Conservation (phyloP, 1,284 basidiomycete genomes). For the Phylloporus sp. region DNA sequence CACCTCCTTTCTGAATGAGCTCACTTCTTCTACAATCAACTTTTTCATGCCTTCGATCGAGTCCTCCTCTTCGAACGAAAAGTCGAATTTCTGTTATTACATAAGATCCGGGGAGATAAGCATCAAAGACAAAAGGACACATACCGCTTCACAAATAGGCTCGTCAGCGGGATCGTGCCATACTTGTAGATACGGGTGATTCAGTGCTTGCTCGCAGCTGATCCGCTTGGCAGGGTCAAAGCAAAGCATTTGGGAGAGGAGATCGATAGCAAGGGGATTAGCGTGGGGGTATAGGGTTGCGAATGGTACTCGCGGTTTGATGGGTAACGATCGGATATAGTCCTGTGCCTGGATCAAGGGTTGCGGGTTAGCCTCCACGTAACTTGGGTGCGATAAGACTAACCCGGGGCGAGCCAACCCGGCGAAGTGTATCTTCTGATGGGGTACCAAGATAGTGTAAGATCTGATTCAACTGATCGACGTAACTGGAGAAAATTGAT, state of each 20-base stretch:
- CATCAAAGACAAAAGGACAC: conserved; percentile 36
- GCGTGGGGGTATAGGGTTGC: conserved; percentile 91
- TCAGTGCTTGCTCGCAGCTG: conserved; percentile 93
- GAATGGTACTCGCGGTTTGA: conserved; percentile 94
- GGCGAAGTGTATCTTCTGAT: conserved; percentile 92
- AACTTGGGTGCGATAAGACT: conserved; percentile 30
- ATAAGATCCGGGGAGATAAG: not conserved
- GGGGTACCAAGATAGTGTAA: conserved; percentile 97
- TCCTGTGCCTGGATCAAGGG: conserved; percentile 81
- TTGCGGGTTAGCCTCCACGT: conserved; percentile 11
- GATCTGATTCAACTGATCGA: conserved; percentile 99
- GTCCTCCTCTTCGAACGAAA: conserved; percentile 97
- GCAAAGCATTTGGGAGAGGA: conserved; percentile 90
- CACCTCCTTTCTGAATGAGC: conserved; percentile 87
- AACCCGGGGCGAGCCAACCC: conserved; percentile 91
- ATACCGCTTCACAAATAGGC: conserved; percentile 77
- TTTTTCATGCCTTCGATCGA: conserved; percentile 97
- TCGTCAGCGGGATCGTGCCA: conserved; percentile 97
- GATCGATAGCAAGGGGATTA: conserved; percentile 92
- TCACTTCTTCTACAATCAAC: conserved; percentile 94
- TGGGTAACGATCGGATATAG: conserved; percentile 97
- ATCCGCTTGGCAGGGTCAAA: conserved; percentile 98
- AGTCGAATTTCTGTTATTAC: conserved; percentile 84
- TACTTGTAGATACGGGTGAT: conserved; percentile 92
- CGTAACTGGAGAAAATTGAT: conserved; percentile 68